phyloP scores from a whole-genome alignment of 1,284 basidiomycete genomes.

The Bondarzewia mesenterica region DNA sequence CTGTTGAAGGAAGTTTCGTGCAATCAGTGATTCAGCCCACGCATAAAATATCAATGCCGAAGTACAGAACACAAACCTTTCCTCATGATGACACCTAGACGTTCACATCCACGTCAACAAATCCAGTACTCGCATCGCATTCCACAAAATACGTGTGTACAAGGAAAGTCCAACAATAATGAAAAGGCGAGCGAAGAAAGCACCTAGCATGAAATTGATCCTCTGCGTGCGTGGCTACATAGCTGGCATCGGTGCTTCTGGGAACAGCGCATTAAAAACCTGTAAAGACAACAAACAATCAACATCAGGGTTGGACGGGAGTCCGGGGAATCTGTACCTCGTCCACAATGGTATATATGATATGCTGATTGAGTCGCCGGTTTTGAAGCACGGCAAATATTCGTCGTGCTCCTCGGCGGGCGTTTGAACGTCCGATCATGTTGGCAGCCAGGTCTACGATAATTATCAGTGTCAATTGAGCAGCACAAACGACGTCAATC shows the following conservation, averaged over 20 bases:
- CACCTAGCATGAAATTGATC: too few relatives aligned
- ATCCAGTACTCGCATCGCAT: too few relatives aligned
- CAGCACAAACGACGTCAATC: neutral
- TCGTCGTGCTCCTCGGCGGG: constrained; percentile 81
- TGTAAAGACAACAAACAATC: constrained; percentile 17
- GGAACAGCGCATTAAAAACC: constrained; percentile 58
- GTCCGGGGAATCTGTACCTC: constrained; percentile 46
- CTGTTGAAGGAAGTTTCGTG: too few relatives aligned
- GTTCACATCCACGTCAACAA: too few relatives aligned
- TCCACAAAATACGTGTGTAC: too few relatives aligned
- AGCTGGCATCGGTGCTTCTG: constrained; percentile 17
- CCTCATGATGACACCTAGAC: too few relatives aligned
- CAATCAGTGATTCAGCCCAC: too few relatives aligned
- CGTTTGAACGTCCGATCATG: constrained; percentile 93
- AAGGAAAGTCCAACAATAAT: too few relatives aligned
- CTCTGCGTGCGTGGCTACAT: too few relatives aligned
- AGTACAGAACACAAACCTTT: too few relatives aligned
- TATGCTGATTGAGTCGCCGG: constrained; percentile 85
- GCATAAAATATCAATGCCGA: too few relatives aligned
- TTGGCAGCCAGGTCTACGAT: constrained; percentile 82
- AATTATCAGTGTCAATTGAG: constrained; percentile 6
- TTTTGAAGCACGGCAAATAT: constrained; percentile 94
- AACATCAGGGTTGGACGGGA: neutral
- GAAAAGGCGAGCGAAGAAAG: too few relatives aligned
- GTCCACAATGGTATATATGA: constrained; percentile 80